These are phyloP conservation scores for Fusarium succisae DNA, from an alignment of 2,329 filamentous ascomycete genomes.

Conservation along the genomic window DNA sequence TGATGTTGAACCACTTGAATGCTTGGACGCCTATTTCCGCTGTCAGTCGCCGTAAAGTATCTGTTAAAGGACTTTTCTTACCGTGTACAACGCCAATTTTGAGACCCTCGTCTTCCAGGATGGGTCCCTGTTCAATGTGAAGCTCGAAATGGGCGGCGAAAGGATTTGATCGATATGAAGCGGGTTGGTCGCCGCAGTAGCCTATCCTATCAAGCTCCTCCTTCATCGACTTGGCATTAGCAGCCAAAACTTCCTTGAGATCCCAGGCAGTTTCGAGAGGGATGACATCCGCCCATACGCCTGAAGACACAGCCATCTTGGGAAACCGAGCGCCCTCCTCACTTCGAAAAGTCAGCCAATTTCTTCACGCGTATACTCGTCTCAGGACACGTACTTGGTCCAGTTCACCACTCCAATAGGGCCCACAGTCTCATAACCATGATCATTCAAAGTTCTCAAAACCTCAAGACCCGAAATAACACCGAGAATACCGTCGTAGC, in stretches of 20 bases:
- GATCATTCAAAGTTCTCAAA: not conserved
- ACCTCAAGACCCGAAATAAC: not conserved
- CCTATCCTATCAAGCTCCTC: constrained; percentile 5
- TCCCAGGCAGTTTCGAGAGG: constrained; percentile 1
- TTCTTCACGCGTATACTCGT: rapidly evolving
- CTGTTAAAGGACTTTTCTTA: rapidly evolving
- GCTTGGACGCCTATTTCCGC: not conserved
- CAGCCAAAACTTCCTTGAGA: not conserved
- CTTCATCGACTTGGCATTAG: constrained; percentile 1
- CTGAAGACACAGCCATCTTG: constrained; percentile 4
- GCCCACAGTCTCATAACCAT: not conserved
- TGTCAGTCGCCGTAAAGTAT: rapidly evolving
- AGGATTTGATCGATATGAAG: not conserved
- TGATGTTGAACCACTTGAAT: constrained; percentile 13
- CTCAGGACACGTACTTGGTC: not conserved
- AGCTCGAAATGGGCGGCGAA: constrained; percentile 4
- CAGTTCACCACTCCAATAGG: constrained; percentile 2
- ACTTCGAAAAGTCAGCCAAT: not conserved
- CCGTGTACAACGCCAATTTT: not conserved
- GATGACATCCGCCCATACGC: not conserved
- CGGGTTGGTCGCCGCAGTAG: not conserved
- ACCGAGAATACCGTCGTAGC: constrained; percentile 3
- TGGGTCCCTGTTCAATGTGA: not conserved
- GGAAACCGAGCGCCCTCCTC: constrained; percentile 5
- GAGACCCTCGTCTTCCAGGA: not conserved